Percentiles rank a stretch among this genome's conserved stretches.
Evolutionary conservation across 805 yeast species (phyloP).

Genomic region (Candida germanica): DNA sequence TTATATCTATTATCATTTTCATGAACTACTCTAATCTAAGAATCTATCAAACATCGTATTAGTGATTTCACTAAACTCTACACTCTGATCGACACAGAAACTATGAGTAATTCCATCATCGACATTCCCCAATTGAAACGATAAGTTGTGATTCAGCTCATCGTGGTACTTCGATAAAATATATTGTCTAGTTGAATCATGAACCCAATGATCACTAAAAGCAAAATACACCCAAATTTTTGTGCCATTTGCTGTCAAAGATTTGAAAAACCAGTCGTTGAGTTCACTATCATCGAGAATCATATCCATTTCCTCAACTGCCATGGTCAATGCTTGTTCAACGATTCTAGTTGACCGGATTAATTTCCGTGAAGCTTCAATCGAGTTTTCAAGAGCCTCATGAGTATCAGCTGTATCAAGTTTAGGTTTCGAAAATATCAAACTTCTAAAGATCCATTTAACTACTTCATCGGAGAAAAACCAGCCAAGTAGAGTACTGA

Average conservation of each 20-base stretch:
- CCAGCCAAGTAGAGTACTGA: conserved; percentile 26
- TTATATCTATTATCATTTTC: no score
- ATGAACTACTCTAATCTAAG: no score
- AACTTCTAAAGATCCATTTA: conserved; percentile 18
- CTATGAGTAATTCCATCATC: conserved; percentile 50
- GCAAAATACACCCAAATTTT: conserved; percentile 59
- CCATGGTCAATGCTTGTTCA: conserved; percentile 54
- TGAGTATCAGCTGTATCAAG: conserved; percentile 16
- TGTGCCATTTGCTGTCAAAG: conserved; percentile 13
- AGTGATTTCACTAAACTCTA: conserved; percentile 46
- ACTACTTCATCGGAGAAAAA: conserved; percentile 18
- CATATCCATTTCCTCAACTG: conserved; percentile 53
- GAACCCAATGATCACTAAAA: conserved; percentile 65
- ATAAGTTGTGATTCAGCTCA: conserved; percentile 7
- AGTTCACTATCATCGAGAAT: conserved; percentile 49
- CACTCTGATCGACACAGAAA: conserved; percentile 58
- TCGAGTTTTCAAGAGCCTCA: conserved; percentile 26
- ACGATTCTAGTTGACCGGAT: conserved; percentile 43
- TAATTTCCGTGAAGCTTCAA: conserved; percentile 42
- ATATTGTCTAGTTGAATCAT: conserved; percentile 45
- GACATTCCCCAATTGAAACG: conserved; percentile 25
- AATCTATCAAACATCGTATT: conserved; percentile 9
- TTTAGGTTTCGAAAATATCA: conserved; percentile 16
- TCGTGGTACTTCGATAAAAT: conserved; percentile 33
- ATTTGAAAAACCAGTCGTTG: conserved; percentile 46